Base-by-base conservation (phyloP, 371 early-diverging fungal genomes). In the Circinella umbellata region DNA sequence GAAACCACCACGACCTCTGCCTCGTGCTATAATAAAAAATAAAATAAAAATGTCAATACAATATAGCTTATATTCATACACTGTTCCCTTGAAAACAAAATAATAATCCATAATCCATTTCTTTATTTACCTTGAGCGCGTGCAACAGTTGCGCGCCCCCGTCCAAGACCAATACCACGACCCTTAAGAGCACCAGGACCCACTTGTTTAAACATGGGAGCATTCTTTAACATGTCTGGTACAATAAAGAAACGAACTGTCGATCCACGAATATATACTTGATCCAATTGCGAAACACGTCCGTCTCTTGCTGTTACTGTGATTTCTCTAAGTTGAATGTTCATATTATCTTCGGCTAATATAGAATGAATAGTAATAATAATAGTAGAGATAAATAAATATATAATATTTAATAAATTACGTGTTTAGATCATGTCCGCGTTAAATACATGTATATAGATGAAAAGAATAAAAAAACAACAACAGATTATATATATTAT, bases 321-420 rank as follows among this genome's bases (percentile, higher is more conserved):
- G 69, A 98, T 95, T 71, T 97, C 95, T 74, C 84, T 88, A 71
- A 99, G 86, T 82, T 97, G 97, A 59, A 97, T 90, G 80, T 99
- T 99, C 98, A 99, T 98, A 83, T 96, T 98, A 82, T 99, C 99
- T 80, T 99, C 99, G 71, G 95, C 94, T 93, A n/a, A n/a, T n/a
- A n/a, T n/a, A n/a, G n/a, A n/a, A n/a, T n/a, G n/a, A n/a, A n/a
- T n/a, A n/a, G n/a, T n/a, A n/a, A n/a, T n/a, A n/a, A n/a, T n/a
- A n/a, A n/a, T n/a, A n/a, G n/a, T n/a, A n/a, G n/a, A n/a, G n/a
- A n/a, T n/a, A n/a, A n/a, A n/a, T n/a, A n/a, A n/a, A 70, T 9
- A 65, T 48, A 62, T 55, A 9, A 63, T 70, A 37, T 35, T 9
- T 15, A 49, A n/a, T 42, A 47, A 59, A n/a, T 42, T 4, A 17